phyloP scores from a whole-genome alignment of 768 basidiomycete species.

The Lactarius hatsudake region DNA sequence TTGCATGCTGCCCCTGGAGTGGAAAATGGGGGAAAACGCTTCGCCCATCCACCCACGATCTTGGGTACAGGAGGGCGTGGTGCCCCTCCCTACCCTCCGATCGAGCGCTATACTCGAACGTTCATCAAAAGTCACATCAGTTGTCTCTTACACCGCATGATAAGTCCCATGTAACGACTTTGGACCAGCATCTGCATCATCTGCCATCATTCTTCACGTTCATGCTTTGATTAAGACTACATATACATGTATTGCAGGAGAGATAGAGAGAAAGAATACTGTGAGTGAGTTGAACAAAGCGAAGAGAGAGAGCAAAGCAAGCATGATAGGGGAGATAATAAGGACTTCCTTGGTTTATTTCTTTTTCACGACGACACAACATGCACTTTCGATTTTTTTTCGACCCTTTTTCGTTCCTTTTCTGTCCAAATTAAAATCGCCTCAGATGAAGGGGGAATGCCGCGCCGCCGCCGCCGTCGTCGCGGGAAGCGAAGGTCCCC shows the following conservation, averaged over 20 bases:
- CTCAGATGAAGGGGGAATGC: background rate
- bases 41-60: background rate
- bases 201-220: background rate
- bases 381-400: background rate
- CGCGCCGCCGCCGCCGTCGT: background rate
- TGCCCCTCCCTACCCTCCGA: background rate
- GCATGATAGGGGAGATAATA: background rate
- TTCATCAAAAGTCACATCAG: slow-evolving; percentile 12
- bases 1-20: background rate
- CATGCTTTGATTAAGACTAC: slow-evolving; percentile 1
- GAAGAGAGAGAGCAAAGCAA: background rate
- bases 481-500: background rate
- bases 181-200: background rate
- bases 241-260: slow-evolving; percentile 7
- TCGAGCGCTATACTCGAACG: background rate
- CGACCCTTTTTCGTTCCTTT: background rate
- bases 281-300: background rate
- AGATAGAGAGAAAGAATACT: background rate
- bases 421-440: background rate
- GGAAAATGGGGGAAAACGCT: background rate
- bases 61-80: background rate
- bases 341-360: background rate
- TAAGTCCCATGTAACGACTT: background rate
- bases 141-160: slow-evolving; percentile 17
- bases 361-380: background rate